phyloP scores from a whole-genome alignment of 352 stramenopile genomes.

The Phytophthora multivora region DNA sequence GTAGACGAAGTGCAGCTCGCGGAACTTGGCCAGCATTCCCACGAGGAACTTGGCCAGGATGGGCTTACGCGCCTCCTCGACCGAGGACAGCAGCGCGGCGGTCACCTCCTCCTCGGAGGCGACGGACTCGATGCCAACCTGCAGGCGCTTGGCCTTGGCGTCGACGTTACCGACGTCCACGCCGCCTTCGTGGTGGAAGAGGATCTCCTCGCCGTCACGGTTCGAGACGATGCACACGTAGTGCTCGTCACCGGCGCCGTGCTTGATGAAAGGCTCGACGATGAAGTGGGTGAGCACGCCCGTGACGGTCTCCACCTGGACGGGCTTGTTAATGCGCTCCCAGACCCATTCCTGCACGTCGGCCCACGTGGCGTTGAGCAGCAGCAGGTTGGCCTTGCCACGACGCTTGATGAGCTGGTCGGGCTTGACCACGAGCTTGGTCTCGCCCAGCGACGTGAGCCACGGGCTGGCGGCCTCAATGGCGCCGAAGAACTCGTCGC shows the following conservation, averaged over 20 bases:
- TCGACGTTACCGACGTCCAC: conserved; percentile 97
- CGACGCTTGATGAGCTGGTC: conserved; percentile 98
- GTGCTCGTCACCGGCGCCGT: conserved; percentile 94
- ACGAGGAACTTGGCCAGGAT: conserved; percentile 91
- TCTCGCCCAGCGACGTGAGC: conserved; percentile 70
- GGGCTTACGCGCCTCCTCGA: conserved; percentile 77
- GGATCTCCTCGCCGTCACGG: conserved; percentile 94
- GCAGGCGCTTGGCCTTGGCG: conserved; percentile 90
- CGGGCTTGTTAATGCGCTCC: conserved; percentile 93
- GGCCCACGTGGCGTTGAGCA: conserved; percentile 93
- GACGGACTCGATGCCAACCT: conserved; percentile 81
- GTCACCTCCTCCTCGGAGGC: conserved; percentile 80
- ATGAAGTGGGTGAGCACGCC: conserved; percentile 97
- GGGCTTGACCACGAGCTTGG: conserved; percentile 96
- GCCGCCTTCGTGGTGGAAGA: conserved; percentile 96
- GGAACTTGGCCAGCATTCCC: conserved; percentile 92
- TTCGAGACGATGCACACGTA: conserved; percentile 97
- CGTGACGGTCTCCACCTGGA: conserved; percentile 91
- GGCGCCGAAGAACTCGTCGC: conserved; percentile 65
- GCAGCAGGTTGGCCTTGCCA: conserved; percentile 95
- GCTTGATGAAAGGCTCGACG: conserved; percentile 96
- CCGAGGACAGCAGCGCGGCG: conserved; percentile 71
- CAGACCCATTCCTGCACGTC: conserved; percentile 95
- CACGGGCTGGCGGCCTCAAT: conserved; percentile 85
- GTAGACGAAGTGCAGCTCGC: conserved; percentile 97